Base-by-base conservation (phyloP, 179 eudicot genomes). In the Drosera spatulata region DNA sequence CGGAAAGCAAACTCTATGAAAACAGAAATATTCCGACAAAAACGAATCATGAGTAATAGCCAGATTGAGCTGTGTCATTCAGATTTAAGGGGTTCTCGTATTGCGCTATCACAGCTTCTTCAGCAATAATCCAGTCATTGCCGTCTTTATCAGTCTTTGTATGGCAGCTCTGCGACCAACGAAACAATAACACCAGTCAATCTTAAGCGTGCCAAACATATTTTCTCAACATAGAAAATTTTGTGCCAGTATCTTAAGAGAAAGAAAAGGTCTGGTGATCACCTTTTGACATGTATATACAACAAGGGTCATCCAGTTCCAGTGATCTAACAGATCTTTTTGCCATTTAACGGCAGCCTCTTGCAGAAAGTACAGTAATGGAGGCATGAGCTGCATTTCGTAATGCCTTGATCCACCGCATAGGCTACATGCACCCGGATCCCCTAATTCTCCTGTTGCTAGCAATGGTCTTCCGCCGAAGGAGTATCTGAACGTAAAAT, bases 311-410 rank as follows among this genome's bases (percentile, higher is more conserved):
- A 88, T 69, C 96, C 99, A 93, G 72, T 75, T 71, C 91, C 96
- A 88, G 70, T 77, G 74, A 65, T 88, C 86, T 58, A 82, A 46
- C 61, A 76, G 68, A 57, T 62, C 62, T 60, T 73, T 82, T 53
- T 75, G 72, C 68, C 55, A 52, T 58, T 62, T 78, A 61, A 10
- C 55, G 52, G 81, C 82, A 55, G 66, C 66, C 76, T 81, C 86
- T 38, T 82, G 95, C 44, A 88, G 75, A 75, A 84, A 93, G 75
- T 86, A 86, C 59, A 84, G 72, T 61, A 88, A 39, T 37, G 96
- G 81, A n/a, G 96, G 84, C 95, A 93, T 86, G 57, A 93, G 75
- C 76, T 93, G 99, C 95, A 93, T 73, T 72, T 93, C 99, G 51
- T 69, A 89, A 50, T 81, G 80, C 74, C 90, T 79, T 61, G 77